Base-by-base conservation (phyloP, 2,329 filamentous ascomycete species). In the Lasiodiplodia hormozganensis region DNA sequence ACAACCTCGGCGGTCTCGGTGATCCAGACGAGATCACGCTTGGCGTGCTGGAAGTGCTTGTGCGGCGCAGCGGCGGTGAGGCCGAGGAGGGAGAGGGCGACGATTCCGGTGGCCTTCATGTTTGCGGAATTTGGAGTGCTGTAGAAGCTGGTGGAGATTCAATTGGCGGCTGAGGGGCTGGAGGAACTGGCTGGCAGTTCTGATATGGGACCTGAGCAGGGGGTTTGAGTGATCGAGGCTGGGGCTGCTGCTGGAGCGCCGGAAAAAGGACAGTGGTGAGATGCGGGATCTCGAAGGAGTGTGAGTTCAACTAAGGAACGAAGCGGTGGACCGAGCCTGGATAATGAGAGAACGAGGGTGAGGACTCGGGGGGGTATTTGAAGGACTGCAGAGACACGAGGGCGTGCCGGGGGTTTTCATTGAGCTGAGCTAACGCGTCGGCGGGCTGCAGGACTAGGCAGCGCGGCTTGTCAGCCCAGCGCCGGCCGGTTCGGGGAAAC, bases 91-190 rank as follows among this genome's bases (percentile, higher is more conserved):
- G 75, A 70, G 60, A 77, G 77, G 65, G 75, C 75, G 72, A 80
- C 71, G 70, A 78, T 71, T 72, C 72, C 72, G 66, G 75, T 76
- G 69, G 75, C 73, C 77, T 79, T 79, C 78, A 80, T 80, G 38
- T 73, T 77, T 70, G 62, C 66, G 70, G 62, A 11, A 14, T 62
- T 70, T 71, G 51, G 56, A 57, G 62, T 70, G 65, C 57, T 76
- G 56, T 62, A 53, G 40, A 56, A 67, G 62, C 62, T 21, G n/a
- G 40, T 67, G 47, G 53, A 54, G 47, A 62, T 38, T 64, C 60
- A 64, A 47, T 21, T 12, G n/a, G 12, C 4, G 52, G 60, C 40
- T 47, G 60, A 16, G 25, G 21, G 60, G 40, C 60, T 21, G 56
- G 7, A 53, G 31, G 36, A 34, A 68, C 65, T 54, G 65, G 65